Percentiles rank a stretch among this genome's conserved stretches.
Evolutionary conservation across 192 early-diverging fungal species (phyloP).

Genomic region (Podila epicladia): DNA sequence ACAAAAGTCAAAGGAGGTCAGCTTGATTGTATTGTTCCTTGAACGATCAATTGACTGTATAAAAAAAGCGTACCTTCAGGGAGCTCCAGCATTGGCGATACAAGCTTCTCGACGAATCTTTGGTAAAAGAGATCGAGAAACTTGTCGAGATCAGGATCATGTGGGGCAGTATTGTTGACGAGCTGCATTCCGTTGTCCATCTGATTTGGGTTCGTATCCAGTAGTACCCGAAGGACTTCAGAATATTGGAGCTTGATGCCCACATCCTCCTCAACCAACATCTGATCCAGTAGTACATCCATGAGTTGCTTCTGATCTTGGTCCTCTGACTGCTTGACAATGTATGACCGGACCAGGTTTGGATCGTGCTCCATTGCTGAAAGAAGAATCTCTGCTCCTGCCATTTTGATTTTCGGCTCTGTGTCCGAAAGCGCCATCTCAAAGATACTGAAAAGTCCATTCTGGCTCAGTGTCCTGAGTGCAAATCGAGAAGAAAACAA

Average conservation of each 20-base stretch:
- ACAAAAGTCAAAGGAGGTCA: neutral
- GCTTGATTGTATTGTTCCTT: slow-evolving; percentile 7
- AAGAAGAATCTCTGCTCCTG: slow-evolving; percentile 73
- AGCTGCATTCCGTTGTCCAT: slow-evolving; percentile 39
- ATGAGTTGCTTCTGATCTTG: slow-evolving; percentile 62
- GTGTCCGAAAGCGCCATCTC: slow-evolving; percentile 71
- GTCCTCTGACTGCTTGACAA: slow-evolving; percentile 53
- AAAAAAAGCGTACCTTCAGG: slow-evolving; percentile 47
- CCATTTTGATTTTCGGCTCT: slow-evolving; percentile 65
- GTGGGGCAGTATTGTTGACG: slow-evolving; percentile 20
- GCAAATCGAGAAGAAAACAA: slow-evolving; percentile 2
- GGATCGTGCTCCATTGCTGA: slow-evolving; percentile 83
- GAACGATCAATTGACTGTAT: slow-evolving; percentile 9
- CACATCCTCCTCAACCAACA: slow-evolving; percentile 67
- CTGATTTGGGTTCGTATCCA: slow-evolving; percentile 68
- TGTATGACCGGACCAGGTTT: slow-evolving; percentile 73
- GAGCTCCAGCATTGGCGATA: slow-evolving; percentile 71
- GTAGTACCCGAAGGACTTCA: slow-evolving; percentile 78
- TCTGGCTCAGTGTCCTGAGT: slow-evolving; percentile 71
- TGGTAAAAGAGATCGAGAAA: slow-evolving; percentile 87
- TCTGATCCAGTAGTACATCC: slow-evolving; percentile 68
- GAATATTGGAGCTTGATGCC: slow-evolving; percentile 73
- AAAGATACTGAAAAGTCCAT: slow-evolving; percentile 84
- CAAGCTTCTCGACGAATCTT: slow-evolving; percentile 63
- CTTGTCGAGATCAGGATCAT: slow-evolving; percentile 72